Conservation (phyloP, 129 eudicot genomes). For the Tanacetum coccineum region DNA sequence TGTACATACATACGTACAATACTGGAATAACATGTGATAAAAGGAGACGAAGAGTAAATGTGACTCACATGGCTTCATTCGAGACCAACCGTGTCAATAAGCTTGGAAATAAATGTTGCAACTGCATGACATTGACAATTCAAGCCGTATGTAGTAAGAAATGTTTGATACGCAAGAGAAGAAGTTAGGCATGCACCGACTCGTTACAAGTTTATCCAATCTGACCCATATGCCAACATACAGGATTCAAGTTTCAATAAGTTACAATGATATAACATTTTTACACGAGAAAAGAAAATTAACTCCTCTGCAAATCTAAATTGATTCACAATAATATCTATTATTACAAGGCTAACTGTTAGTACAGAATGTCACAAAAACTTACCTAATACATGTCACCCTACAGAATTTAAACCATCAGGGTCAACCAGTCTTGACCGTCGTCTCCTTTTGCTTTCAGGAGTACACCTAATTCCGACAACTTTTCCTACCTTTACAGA, state of each 20-base stretch:
- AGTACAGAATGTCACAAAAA: slow-evolving; percentile 19
- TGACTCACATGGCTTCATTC: no score
- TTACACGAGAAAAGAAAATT: background rate
- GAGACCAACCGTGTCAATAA: no score
- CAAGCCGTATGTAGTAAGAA: no score
- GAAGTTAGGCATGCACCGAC: background rate
- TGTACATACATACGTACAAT: no score
- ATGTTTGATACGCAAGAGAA: no score
- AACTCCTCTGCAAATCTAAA: background rate
- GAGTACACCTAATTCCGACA: slow-evolving; percentile 42
- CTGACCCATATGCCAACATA: background rate
- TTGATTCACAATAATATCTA: background rate
- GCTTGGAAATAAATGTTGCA: no score
- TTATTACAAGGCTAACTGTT: slow-evolving; percentile 33
- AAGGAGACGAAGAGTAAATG: no score
- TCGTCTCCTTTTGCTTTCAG: slow-evolving; percentile 69
- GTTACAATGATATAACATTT: slow-evolving; percentile 18
- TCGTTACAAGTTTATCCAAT: background rate
- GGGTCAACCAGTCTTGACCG: slow-evolving; percentile 51
- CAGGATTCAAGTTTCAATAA: slow-evolving; percentile 15
- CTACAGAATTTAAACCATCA: slow-evolving; percentile 37
- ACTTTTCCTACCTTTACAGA: slow-evolving; percentile 39
- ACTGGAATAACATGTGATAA: no score
- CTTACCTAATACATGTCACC: slow-evolving; percentile 28
- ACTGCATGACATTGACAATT: no score